These are phyloP conservation scores for Globisporangium orthogonon DNA, from an alignment of 352 stramenopile genomes.

Conservation along the genomic window DNA sequence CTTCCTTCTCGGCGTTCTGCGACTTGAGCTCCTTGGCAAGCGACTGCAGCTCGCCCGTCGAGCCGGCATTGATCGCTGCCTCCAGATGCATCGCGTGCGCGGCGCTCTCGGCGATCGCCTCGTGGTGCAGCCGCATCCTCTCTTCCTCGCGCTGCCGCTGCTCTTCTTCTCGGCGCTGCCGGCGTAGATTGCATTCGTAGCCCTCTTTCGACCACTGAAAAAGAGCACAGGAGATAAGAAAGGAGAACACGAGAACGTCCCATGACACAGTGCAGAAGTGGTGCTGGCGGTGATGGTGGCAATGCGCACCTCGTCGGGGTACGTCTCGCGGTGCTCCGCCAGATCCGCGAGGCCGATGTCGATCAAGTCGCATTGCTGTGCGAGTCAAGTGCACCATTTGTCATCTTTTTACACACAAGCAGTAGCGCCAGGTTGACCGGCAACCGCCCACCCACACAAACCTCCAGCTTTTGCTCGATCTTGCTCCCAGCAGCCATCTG, in stretches of 20 bases:
- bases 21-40: constrained; percentile 54
- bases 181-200: constrained; percentile 39
- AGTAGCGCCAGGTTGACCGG: too few relatives aligned
- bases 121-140: constrained; percentile 61
- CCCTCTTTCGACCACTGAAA: constrained; percentile 55
- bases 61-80: constrained; percentile 47
- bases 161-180: constrained; percentile 52
- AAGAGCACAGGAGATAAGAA: neutral
- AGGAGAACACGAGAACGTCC: neutral
- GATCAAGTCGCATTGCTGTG: constrained; percentile 78
- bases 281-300: neutral
- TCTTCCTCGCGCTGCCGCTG: constrained; percentile 63
- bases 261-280: too few relatives aligned
- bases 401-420: too few relatives aligned
- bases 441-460: constrained; percentile 7
- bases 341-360: constrained; percentile 74
- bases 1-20: constrained; percentile 44
- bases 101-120: constrained; percentile 62
- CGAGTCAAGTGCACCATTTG: too few relatives aligned
- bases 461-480: constrained; percentile 71
- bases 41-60: constrained; percentile 43
- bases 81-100: constrained; percentile 69
- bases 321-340: constrained; percentile 55
- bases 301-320: constrained; percentile 53
- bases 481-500: constrained; percentile 53